Conservation (phyloP, 2,329 filamentous ascomycete species). For the Sarocladium strictum region DNA sequence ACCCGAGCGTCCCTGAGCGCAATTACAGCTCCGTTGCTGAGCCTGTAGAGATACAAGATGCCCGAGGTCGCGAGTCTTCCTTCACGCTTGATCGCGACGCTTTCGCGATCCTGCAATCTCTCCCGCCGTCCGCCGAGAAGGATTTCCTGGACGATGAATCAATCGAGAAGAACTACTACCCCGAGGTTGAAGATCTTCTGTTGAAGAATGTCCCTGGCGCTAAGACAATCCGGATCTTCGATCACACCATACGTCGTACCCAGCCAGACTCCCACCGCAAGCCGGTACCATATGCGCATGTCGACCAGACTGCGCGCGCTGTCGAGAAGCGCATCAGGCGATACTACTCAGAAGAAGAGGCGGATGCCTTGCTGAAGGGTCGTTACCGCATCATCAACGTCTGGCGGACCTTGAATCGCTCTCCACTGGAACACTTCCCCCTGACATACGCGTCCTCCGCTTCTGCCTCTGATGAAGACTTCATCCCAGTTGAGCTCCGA, state of each 20-base stretch:
- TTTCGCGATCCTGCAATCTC: slow-evolving; percentile 58
- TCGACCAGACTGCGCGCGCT: slow-evolving; percentile 71
- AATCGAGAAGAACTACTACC: slow-evolving; percentile 72
- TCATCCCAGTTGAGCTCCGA: slow-evolving; percentile 67
- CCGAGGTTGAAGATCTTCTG: slow-evolving; percentile 71
- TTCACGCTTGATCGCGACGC: slow-evolving; percentile 69
- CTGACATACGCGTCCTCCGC: slow-evolving; percentile 63
- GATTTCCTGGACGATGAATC: slow-evolving; percentile 64
- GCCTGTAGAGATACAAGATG: slow-evolving; percentile 59
- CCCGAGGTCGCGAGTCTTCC: slow-evolving; percentile 61
- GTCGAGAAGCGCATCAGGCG: slow-evolving; percentile 60
- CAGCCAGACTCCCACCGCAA: slow-evolving; percentile 51
- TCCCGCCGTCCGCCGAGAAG: slow-evolving; percentile 49
- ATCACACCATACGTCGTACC: slow-evolving; percentile 78
- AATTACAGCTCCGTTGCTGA: slow-evolving; percentile 54
- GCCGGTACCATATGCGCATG: slow-evolving; percentile 70
- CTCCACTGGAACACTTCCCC: slow-evolving; percentile 59
- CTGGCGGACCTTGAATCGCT: slow-evolving; percentile 62
- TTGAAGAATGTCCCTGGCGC: slow-evolving; percentile 61
- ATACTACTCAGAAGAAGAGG: slow-evolving; percentile 57
- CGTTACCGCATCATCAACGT: slow-evolving; percentile 84
- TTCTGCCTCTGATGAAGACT: slow-evolving; percentile 53
- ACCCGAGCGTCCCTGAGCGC: slow-evolving; percentile 49
- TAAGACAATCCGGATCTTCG: slow-evolving; percentile 67
- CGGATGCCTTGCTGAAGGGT: slow-evolving; percentile 56